These are phyloP conservation scores for Deuterostichococcus epilithicus DNA, from an alignment of 139 green algal species.

Conservation along the genomic window DNA sequence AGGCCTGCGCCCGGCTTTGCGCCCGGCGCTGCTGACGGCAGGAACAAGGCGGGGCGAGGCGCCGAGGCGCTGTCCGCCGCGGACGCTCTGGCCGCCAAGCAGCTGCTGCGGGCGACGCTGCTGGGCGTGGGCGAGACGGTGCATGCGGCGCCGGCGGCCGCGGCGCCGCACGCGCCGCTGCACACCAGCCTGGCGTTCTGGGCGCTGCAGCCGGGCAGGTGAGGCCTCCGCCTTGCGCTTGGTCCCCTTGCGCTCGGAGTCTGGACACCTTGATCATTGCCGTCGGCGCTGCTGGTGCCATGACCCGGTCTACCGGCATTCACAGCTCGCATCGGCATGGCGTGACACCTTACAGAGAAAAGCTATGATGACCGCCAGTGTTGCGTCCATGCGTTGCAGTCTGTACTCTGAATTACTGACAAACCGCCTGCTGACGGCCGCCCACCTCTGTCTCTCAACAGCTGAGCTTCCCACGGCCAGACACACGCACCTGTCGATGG, in stretches of 20 bases:
- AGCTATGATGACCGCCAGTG: background rate
- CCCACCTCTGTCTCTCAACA: background rate
- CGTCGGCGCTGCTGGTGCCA: background rate
- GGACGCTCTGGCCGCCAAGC: conserved; percentile 16
- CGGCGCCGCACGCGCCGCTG: background rate
- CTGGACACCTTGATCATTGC: background rate
- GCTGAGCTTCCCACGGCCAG: background rate
- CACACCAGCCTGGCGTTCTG: conserved; percentile 22
- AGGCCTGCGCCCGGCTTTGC: background rate
- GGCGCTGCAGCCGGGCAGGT: background rate
- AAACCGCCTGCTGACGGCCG: background rate
- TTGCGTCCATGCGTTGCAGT: background rate
- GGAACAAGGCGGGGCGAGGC: background rate
- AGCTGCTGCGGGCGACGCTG: conserved; percentile 17
- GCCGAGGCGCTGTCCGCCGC: conserved; percentile 2
- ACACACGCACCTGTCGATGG: background rate
- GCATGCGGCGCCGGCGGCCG: background rate
- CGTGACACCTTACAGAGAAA: too few relatives aligned
- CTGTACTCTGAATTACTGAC: background rate
- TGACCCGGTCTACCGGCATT: background rate
- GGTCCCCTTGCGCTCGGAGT: background rate
- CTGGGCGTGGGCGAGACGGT: conserved; percentile 3
- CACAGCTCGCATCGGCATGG: too few relatives aligned
- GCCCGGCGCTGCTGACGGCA: background rate
- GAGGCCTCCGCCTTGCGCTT: background rate